A percentile compares a stretch with the other conserved stretches of the same genome.
phyloP scores from a whole-genome alignment of 306 rosid genomes.

The Ochetophila trinervis region DNA sequence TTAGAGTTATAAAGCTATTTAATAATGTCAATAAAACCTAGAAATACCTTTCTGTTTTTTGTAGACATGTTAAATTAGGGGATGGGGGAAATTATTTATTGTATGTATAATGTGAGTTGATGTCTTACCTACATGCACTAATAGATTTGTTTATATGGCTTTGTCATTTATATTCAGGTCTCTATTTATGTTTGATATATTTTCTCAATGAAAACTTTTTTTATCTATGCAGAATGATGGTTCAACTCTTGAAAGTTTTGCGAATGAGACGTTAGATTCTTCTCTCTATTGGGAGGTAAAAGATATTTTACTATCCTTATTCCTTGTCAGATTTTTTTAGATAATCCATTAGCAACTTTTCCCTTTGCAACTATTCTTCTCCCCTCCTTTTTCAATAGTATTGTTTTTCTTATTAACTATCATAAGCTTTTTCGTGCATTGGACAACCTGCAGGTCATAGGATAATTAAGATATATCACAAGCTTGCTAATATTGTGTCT shows the following conservation, averaged over 20 bases:
- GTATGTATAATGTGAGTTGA: too few species aligned
- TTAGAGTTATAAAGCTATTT: too few species aligned
- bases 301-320: neutral
- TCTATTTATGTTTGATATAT: neutral
- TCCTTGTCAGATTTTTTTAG: neutral
- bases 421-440: neutral
- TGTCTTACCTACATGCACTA: too few species aligned
- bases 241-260: constrained; percentile 40
- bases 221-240: constrained; percentile 44
- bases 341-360: neutral
- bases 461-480: constrained; percentile 37
- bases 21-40: too few species aligned
- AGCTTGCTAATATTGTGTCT: constrained; percentile 41
- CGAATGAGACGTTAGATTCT: constrained; percentile 33
- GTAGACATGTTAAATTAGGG: too few species aligned
- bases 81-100: too few species aligned
- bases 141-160: too few species aligned
- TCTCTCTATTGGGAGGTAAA: constrained; percentile 59
- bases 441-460: constrained; percentile 25
- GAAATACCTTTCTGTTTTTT: too few species aligned
- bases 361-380: neutral
- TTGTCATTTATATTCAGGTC: too few species aligned
- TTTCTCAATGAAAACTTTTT: neutral
- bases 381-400: too few species aligned
- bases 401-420: neutral